Evolutionary conservation across 768 basidiomycete species (phyloP), one percentile per base, ranked within the genome.

Genomic region (Dioszegia hungarica): DNA sequence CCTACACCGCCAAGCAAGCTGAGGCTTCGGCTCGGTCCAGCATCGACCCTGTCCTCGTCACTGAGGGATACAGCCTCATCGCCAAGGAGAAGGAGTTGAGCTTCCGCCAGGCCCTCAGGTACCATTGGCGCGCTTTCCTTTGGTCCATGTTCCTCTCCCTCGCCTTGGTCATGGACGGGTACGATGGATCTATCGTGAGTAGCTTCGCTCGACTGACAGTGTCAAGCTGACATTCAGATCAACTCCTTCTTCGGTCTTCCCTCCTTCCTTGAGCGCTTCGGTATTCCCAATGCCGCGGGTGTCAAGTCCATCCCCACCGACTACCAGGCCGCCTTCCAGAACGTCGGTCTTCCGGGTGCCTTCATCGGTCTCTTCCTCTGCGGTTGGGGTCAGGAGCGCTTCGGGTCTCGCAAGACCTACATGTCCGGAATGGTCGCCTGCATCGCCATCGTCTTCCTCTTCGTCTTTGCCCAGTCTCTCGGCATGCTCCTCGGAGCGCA

Each of bases 311-410:
- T 75, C 39, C 63, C 68, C 2, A 63, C 75, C 11, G 56, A 66
- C 19, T 72, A 65, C 62, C 73, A 74, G 33, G 46, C 66, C 3
- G 71, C 57, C 8, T 43, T 74, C n/a, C 25, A 34, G 24, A 70
- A 72, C 62, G 70, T 61, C 22, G 62, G 57, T 43, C 57, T 60
- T 9, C 47, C 50, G 25, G 72, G 72, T 17, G 63, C 58, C 9
- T 63, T 68, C 49, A 36, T 70, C 50, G 61, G 56, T 55, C 57
- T 62, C 17, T 33, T 54, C 24, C 41, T 62, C n/a, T 55, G 38
- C 29, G 61, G 61, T 27, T 55, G 41, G 31, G 17, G 24, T 29
- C 61, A 62, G 28, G 57, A 58, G 24, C 48, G 57, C 11, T 59
- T 43, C 49, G 61, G 61, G n/a, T 59, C 57, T 5, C 43, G 53